phyloP scores from a whole-genome alignment of 73 alveolate species.

The Paramecium bursaria region DNA sequence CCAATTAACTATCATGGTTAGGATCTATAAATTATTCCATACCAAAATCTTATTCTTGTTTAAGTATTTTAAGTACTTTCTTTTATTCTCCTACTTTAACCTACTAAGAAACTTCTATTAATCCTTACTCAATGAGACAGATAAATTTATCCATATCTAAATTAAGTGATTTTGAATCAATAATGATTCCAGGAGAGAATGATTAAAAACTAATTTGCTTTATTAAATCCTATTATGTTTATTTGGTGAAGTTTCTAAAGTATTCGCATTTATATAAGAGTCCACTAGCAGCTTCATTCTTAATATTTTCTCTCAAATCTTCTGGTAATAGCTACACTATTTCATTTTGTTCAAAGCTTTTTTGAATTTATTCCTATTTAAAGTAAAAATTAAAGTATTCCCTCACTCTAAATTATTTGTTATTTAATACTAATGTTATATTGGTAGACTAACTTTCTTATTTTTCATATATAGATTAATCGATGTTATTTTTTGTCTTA shows the following conservation, averaged over 20 bases:
- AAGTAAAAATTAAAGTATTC: conserved; percentile 18
- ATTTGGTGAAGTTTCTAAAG: neutral
- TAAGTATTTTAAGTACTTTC: no score
- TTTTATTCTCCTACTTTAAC: no score
- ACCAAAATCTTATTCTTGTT: no score
- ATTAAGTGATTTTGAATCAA: neutral
- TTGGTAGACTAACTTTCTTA: conserved; percentile 13
- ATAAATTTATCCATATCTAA: conserved; percentile 20
- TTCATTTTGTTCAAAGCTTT: conserved; percentile 15
- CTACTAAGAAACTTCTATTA: conserved; percentile 32
- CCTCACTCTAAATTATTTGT: conserved; percentile 28
- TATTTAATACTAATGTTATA: conserved; percentile 1
- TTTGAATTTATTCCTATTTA: conserved; percentile 5
- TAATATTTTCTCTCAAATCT: neutral
- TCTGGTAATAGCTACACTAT: conserved; percentile 26
- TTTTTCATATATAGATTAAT: conserved; percentile 15
- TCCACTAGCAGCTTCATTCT: conserved; percentile 13
- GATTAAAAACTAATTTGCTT: neutral
- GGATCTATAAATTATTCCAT: no score
- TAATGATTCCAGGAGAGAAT: neutral
- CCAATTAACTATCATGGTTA: neutral
- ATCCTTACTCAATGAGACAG: conserved; percentile 20
- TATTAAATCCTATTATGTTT: neutral
- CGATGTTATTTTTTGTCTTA: conserved; percentile 14
- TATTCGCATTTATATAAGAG: conserved; percentile 8